Base-by-base conservation (phyloP, 2,329 filamentous ascomycete genomes). In the Penicillium expansum region DNA sequence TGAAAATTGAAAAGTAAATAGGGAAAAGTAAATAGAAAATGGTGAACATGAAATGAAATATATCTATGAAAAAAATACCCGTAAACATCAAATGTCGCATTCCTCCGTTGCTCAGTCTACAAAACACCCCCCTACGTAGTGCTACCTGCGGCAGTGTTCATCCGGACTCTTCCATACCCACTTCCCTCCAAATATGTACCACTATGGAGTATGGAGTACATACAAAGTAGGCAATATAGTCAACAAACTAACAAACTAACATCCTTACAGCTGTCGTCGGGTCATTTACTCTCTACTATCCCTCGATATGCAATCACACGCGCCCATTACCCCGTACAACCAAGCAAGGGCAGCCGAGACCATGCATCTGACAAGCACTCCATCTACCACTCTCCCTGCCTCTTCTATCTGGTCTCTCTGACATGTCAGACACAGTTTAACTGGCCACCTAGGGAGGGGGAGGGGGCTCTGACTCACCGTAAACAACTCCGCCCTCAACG, bases 281-380 rank as follows among this genome's bases (percentile, higher is more conserved):
- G 39, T 24, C 39, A 52, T 45, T 44, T n/a, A 27, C 43, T 22
- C 18, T 20, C 8, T 32, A 32, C 10, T 30, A 52, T 39, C 22
- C 32, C 20, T 20, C 13, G 18, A 18, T 24, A 14, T 30, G 16
- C 8, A 32, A 49, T 56, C 50, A 42, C 52, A 50, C 33, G 22
- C 43, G 4, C 24, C 33, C 37, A 61, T 65, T 60, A 61, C 58
- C 56, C 64, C 53, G 64, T 65, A 63, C 64, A 55, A 65, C 64
- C 60, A 65, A 55, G 64, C 57, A 66, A 64, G 63, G 63, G 57
- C 55, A 39, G 27, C 8, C n/a, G 18, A 50, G 29, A 51, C 37
- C 56, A 55, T 60, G 35, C 44, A 35, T 47, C 44, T 24, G 20
- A 33, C 43, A 47, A 47, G 13, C 5, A 47, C 29, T n/a, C 20